A percentile compares a stretch with the other conserved stretches of the same genome.
These are phyloP conservation scores for Pilatotrama ljubarskyi DNA, from an alignment of 768 basidiomycete species.

Conservation along the genomic window DNA sequence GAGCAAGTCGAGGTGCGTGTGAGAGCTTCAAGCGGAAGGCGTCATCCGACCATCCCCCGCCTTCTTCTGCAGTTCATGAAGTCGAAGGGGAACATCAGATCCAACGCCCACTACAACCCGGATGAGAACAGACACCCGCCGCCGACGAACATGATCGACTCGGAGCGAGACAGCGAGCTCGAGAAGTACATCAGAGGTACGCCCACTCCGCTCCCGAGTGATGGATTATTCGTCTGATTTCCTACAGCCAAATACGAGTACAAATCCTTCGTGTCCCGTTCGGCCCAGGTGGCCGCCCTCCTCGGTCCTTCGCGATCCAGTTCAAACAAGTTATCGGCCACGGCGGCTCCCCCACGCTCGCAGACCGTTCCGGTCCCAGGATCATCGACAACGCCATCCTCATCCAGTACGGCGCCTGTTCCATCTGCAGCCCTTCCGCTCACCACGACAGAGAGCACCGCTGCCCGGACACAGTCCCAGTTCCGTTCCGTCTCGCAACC, in stretches of 20 bases:
- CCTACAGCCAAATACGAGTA: conserved; percentile 77
- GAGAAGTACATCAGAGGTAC: conserved; percentile 87
- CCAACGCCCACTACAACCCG: conserved; percentile 80
- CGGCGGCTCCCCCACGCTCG: conserved; percentile 21
- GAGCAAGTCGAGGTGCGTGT: conserved; percentile 81
- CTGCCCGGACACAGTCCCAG: conserved; percentile 14
- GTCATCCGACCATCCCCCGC: not conserved
- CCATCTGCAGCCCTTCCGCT: conserved; percentile 6
- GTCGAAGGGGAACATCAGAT: conserved; percentile 75
- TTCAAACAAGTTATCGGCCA: conserved; percentile 15
- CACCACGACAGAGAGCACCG: not conserved
- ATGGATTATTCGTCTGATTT: not conserved
- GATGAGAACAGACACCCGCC: conserved; percentile 82
- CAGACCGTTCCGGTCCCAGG: conserved; percentile 24
- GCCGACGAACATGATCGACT: conserved; percentile 74
- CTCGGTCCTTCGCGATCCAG: conserved; percentile 35
- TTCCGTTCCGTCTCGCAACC: conserved; percentile 40
- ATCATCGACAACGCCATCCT: conserved; percentile 8
- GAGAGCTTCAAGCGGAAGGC: conserved; percentile 5
- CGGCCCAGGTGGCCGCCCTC: conserved; percentile 30
- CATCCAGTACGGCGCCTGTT: not conserved
- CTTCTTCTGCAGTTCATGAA: conserved; percentile 64
- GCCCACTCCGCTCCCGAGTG: conserved; percentile 28
- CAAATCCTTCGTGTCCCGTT: conserved; percentile 57
- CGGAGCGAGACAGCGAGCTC: conserved; percentile 84